A percentile compares a stretch with the other conserved stretches of the same genome.
These are phyloP conservation scores for Malassezia japonica DNA, from an alignment of 1,284 basidiomycete genomes.

Conservation along the genomic window DNA sequence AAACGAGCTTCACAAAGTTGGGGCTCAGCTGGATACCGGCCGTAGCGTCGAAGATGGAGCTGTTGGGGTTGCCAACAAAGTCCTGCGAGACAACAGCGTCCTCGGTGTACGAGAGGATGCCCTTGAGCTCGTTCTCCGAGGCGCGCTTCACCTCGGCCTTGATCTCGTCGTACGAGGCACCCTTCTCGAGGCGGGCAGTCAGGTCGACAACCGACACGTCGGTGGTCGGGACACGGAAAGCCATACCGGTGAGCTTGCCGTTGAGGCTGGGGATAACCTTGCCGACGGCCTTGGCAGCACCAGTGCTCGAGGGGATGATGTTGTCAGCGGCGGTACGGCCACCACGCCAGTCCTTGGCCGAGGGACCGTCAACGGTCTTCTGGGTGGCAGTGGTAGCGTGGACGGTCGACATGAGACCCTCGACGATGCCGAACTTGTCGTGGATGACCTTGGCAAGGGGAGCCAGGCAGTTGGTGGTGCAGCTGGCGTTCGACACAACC, in stretches of 20 bases:
- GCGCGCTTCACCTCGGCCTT: constrained; percentile 78
- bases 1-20: constrained; percentile 89
- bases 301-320: constrained; percentile 98
- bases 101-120: constrained; percentile 89
- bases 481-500: constrained; percentile 94
- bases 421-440: constrained; percentile 58
- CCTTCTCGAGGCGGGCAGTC: constrained; percentile 82
- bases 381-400: constrained; percentile 79
- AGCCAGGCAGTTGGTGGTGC: constrained; percentile 93
- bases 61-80: constrained; percentile 59
- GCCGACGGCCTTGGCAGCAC: constrained; percentile 95
- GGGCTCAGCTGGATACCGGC: constrained; percentile 88
- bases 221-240: constrained; percentile 94
- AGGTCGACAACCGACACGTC: constrained; percentile 99
- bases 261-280: constrained; percentile 96
- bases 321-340: constrained; percentile 93
- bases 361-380: constrained; percentile 85
- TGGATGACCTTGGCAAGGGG: constrained; percentile 96
- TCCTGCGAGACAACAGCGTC: constrained; percentile 73
- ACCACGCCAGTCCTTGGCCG: constrained; percentile 59
- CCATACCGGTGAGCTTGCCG: constrained; percentile 85
- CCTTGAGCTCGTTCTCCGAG: constrained; percentile 61
- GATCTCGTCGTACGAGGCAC: constrained; percentile 73
- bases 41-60: constrained; percentile 61
- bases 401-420: constrained; percentile 90